Evolutionary conservation across 345 rosid genomes (phyloP).

Genomic region (Rubroshorea leprosula): DNA sequence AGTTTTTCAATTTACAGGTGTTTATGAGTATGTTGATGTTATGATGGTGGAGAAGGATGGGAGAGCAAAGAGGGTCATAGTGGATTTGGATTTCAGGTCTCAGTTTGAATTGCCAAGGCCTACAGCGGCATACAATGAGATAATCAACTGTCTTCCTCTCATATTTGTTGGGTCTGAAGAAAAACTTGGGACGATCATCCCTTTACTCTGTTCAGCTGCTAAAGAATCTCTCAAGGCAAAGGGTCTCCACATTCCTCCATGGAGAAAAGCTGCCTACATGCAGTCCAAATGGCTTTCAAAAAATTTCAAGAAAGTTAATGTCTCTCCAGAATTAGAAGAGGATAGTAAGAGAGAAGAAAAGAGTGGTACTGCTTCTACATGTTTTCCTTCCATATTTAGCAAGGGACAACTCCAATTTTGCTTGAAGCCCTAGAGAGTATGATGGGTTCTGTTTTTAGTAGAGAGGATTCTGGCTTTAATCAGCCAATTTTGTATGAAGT

Average conservation of each 20-base stretch:
- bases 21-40: constrained; percentile 39
- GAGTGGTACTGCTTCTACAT: neutral
- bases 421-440: neutral
- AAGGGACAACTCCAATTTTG: neutral
- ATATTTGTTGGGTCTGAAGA: constrained; percentile 34
- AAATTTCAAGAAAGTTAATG: constrained; percentile 21
- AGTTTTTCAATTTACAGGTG: constrained; percentile 22
- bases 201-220: constrained; percentile 31
- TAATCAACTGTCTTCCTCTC: constrained; percentile 25
- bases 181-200: constrained; percentile 23
- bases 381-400: constrained; percentile 22
- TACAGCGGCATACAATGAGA: constrained; percentile 24
- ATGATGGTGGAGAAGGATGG: constrained; percentile 16
- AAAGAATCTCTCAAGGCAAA: constrained; percentile 28
- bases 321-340: neutral
- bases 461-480: neutral
- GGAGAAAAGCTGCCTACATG: constrained; percentile 39
- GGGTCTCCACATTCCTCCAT: constrained; percentile 34
- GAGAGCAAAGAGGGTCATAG: constrained; percentile 26
- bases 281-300: constrained; percentile 39
- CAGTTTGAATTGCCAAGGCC: constrained; percentile 46
- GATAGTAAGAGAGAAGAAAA: neutral
- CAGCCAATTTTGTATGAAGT: neutral
- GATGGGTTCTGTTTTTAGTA: neutral
- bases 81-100: constrained; percentile 36